Conservation (phyloP, 83 land plant genomes). For the Picea abies region DNA sequence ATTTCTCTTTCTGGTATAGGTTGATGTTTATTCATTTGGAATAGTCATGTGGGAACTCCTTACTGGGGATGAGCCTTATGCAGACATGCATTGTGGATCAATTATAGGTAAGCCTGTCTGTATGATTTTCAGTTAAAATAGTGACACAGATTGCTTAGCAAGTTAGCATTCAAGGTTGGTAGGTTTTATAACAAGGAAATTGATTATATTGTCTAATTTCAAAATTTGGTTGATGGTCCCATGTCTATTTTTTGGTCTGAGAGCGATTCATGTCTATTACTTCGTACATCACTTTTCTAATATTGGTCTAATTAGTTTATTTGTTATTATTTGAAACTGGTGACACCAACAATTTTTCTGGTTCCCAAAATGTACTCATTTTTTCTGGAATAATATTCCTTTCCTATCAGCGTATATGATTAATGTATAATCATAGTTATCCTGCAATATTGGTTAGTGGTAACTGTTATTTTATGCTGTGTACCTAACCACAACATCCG, state of each 20-base stretch:
- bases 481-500: too few relatives aligned
- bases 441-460: too few relatives aligned
- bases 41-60: constrained; percentile 83
- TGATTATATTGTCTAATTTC: background rate
- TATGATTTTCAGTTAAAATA: background rate
- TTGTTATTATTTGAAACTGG: background rate
- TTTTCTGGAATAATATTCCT: too few relatives aligned
- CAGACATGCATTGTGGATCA: constrained; percentile 72
- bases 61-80: constrained; percentile 78
- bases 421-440: too few relatives aligned
- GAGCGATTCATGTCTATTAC: background rate
- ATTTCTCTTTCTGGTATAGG: constrained; percentile 27
- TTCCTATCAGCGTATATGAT: too few relatives aligned
- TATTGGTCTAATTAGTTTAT: background rate
- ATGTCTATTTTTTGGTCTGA: background rate
- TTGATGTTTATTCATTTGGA: constrained; percentile 82
- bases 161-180: background rate
- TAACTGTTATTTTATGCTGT: too few relatives aligned
- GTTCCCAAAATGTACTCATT: too few relatives aligned
- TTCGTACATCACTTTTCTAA: background rate
- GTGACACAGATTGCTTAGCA: constrained; percentile 1
- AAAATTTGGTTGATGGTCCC: background rate
- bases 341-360: background rate
- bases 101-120: constrained; percentile 52
- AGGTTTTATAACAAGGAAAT: background rate